Evolutionary conservation across 1,284 basidiomycete genomes (phyloP).

Genomic region (Cystobasidium sp.): DNA sequence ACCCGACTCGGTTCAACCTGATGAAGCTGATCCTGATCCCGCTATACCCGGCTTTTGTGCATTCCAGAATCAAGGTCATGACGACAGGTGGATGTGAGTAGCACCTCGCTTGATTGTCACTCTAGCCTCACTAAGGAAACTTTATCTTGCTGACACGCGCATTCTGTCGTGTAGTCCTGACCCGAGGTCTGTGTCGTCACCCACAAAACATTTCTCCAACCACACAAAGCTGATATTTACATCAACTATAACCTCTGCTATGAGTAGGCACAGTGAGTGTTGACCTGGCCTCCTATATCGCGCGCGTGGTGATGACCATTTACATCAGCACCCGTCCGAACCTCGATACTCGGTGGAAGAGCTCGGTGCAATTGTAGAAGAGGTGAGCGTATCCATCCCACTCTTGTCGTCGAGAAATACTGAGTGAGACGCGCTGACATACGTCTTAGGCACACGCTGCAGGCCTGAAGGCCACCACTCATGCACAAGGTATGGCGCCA

Average conservation of each 20-base stretch:
- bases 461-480: constrained; percentile 17
- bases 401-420: too few species aligned
- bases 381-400: constrained; percentile 1
- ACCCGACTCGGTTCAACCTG: too few species aligned
- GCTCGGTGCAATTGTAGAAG: constrained; percentile 12
- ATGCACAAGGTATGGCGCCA: constrained; percentile 14
- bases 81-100: constrained; percentile 21
- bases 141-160: background rate
- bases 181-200: background rate
- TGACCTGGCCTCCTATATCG: background rate
- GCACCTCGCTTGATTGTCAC: too few species aligned
- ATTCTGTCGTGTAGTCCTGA: constrained; percentile 3
- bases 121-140: too few species aligned
- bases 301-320: background rate
- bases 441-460: constrained; percentile 17
- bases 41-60: background rate
- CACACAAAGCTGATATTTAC: background rate
- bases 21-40: too few species aligned
- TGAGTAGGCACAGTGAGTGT: constrained; percentile 9
- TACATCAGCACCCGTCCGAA: constrained; percentile 20
- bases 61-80: constrained; percentile 29
- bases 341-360: constrained; percentile 28
- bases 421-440: background rate
- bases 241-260: background rate
- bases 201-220: background rate